Evolutionary conservation across 176 grass and related monocot species (phyloP), one percentile per base, ranked within the genome.

Genomic region (Elymus sibiricus): DNA sequence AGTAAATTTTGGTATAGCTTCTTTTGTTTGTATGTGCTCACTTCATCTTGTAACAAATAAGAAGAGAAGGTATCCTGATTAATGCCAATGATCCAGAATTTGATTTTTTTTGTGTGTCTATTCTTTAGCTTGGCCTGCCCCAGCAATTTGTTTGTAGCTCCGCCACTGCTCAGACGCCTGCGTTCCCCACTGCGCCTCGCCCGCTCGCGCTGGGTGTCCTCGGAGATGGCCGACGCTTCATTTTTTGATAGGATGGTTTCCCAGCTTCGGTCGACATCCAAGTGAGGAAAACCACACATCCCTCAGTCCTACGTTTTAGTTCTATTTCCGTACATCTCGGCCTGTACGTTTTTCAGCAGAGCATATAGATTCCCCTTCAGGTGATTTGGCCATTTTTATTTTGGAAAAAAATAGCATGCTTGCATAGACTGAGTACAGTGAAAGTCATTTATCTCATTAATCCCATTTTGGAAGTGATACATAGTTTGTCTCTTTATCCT

Each of bases 241-340:
- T 93, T 98, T 89, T 86, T 98, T 53, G 77, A 95, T 65, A 84
- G 82, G 72, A 98, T 98, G 95, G 58, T 92, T 32, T 98, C 91
- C 21, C 91, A 92, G 79, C 65, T 98, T 31, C 84, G 93, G 40
- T 93, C 91, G 1, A 89, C 66, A 63, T 94, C 89, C 89, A 98
- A 79, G 95, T 97, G 55, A 63, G 83, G 46, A 80, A 66, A 83
- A 11, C 24, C 5, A 3, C n/a, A 38, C 5, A 13, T 15, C 47
- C 4, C 11, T 62, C 46, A 60, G 42, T 53, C 21, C 14, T 59
- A 43, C 9, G 7, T 79, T 86, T 32, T 58, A 21, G 34, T 83
- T 63, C 16, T 25, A 55, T 79, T 47, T 26, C 31, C 56, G 5
- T 42, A 17, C 76, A 7, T 53, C n/a, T 51, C 14, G n/a, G 13